Percentiles rank a stretch among this genome's conserved stretches.
Conservation (phyloP, 805 yeast genomes). For the Candida berthetii region DNA sequence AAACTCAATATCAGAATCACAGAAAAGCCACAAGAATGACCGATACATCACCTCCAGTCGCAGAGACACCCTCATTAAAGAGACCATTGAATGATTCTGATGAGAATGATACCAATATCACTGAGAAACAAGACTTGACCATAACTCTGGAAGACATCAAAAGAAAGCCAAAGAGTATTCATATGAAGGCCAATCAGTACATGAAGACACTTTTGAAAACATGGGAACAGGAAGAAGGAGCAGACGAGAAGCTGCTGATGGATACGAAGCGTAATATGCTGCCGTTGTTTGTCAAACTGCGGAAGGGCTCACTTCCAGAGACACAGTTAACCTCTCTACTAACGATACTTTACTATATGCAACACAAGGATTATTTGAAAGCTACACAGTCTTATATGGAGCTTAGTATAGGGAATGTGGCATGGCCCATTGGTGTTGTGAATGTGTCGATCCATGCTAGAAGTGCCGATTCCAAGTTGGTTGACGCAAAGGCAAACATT, state of each 20-base stretch:
- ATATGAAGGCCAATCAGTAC: slow-evolving; percentile 17
- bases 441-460: slow-evolving; percentile 78
- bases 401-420: slow-evolving; percentile 79
- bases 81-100: background rate
- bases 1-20: no score
- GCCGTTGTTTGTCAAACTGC: slow-evolving; percentile 48
- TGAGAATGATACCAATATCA: background rate
- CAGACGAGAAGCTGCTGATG: slow-evolving; percentile 19
- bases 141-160: slow-evolving; percentile 13
- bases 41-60: no score
- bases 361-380: slow-evolving; percentile 37
- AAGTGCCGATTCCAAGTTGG: slow-evolving; percentile 52
- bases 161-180: background rate
- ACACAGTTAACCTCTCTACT: slow-evolving; percentile 48
- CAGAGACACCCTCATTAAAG: no score
- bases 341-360: slow-evolving; percentile 57
- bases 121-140: slow-evolving; percentile 3
- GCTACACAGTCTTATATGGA: slow-evolving; percentile 70
- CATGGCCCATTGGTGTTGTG: slow-evolving; percentile 88
- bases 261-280: slow-evolving; percentile 45
- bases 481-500: slow-evolving; percentile 59
- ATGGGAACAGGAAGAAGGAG: slow-evolving; percentile 31
- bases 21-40: no score
- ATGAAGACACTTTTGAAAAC: slow-evolving; percentile 25
- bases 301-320: slow-evolving; percentile 30